Evolutionary conservation across 208 protist species (phyloP), one percentile per base, ranked within the genome.

Genomic region (Leishmania tropica): DNA sequence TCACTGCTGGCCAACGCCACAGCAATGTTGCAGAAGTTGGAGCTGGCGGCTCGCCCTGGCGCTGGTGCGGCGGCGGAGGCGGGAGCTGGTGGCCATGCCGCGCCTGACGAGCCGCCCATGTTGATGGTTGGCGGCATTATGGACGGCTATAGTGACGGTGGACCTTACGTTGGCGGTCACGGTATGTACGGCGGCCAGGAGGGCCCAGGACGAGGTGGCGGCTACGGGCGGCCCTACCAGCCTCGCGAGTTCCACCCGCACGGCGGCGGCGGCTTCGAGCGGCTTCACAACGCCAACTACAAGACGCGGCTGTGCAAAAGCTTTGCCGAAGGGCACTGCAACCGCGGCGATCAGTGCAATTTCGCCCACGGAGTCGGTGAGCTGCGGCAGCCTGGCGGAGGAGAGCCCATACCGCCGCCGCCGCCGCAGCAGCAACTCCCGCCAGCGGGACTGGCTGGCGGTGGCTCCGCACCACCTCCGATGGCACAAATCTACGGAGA

Each of bases 241-340:
- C 48, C 28, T 47, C 83, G 76, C 10, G 60, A 78, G 48, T 75
- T 51, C 58, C 19, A 78, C 70, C 24, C 10, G 1, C 70, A 74
- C 70, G 70, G 78, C 70, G 64, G 65, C 31, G 79, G 64, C 42
- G 47, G 42, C 76, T 68, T 56, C 42, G 40, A 67, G 31, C 72
- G 79, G 1, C 67, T 19, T 8, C 53, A 87, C 56, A 80, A 85
- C 51, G 51, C 81, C 42, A 80, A 83, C 78, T 93, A 90, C 87
- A 96, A 96, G 80, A 98, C 93, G 31, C 81, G 85, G 54, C 17
- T 96, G 64, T 98, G 95, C 83, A 92, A 95, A 77, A 58, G 85
- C 28, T 97, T 93, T 74, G 53, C 83, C n/a, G 89, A 96, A 64
- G 95, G 95, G 3, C 79, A 82, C 72, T 98, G 95, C 83, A 78